phyloP scores from a whole-genome alignment of 2,329 filamentous ascomycete genomes.

The Nemania sp. region DNA sequence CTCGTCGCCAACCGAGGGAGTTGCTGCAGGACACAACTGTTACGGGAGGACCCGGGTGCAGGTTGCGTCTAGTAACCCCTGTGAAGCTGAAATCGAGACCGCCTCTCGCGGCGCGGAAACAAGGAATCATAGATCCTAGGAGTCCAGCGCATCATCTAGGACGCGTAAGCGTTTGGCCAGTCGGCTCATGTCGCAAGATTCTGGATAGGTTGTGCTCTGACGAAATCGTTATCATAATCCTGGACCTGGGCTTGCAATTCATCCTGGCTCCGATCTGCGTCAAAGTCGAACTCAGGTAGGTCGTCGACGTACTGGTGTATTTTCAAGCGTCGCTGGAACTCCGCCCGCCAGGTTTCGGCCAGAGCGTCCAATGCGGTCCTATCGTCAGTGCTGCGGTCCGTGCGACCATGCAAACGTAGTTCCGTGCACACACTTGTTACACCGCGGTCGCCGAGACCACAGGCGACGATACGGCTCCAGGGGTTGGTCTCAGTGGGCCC shows the following conservation, averaged over 20 bases:
- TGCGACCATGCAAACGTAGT: constrained; percentile 1
- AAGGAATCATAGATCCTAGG: not conserved
- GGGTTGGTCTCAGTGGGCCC: constrained; percentile 49
- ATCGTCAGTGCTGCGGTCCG: not conserved
- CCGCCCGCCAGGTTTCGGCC: constrained; percentile 15
- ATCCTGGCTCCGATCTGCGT: constrained; percentile 2
- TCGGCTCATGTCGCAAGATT: constrained; percentile 14
- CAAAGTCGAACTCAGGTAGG: not conserved
- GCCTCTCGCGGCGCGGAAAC: not conserved
- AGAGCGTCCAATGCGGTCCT: not conserved
- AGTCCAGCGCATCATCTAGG: not conserved
- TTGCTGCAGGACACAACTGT: constrained; percentile 3
- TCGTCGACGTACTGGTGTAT: constrained; percentile 4
- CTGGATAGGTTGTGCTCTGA: constrained; percentile 12
- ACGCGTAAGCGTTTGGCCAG: constrained; percentile 1
- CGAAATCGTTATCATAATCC: not conserved
- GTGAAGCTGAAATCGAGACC: constrained; percentile 11
- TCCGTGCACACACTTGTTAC: constrained; percentile 72
- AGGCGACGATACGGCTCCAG: constrained; percentile 79
- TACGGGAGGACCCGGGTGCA: constrained; percentile 6
- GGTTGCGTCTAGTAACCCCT: constrained; percentile 2
- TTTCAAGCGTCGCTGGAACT: constrained; percentile 20
- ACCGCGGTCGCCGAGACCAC: constrained; percentile 78
- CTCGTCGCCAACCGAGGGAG: not conserved
- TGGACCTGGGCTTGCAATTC: not conserved